These are phyloP conservation scores for Globisporangium ultimum DNA, from an alignment of 352 stramenopile species.

Conservation along the genomic window DNA sequence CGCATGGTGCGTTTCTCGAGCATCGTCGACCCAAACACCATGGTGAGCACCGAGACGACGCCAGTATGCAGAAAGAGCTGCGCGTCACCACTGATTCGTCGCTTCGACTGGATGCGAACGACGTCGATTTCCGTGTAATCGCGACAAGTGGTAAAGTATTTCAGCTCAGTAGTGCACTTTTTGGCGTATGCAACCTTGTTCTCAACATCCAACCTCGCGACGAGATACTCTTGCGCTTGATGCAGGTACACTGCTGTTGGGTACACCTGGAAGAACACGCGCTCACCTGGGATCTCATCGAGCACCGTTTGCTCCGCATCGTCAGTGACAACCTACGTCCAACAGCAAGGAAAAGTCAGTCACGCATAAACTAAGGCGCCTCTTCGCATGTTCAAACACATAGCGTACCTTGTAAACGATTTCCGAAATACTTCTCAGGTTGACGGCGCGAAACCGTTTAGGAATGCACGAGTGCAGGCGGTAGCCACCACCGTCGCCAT, in stretches of 20 bases:
- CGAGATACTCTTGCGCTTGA: conserved; percentile 88
- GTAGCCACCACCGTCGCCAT: conserved; percentile 40
- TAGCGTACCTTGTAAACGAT: conserved; percentile 45
- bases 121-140: conserved; percentile 90
- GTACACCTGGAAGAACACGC: conserved; percentile 91
- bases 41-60: conserved; percentile 70
- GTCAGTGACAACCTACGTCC: conserved; percentile 46
- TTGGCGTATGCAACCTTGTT: conserved; percentile 65
- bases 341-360: not conserved
- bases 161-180: conserved; percentile 56
- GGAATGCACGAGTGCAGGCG: conserved; percentile 58
- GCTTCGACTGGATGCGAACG: conserved; percentile 47
- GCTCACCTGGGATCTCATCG: conserved; percentile 83
- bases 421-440: conserved; percentile 63
- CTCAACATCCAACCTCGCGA: conserved; percentile 79
- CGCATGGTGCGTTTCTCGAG: conserved; percentile 79
- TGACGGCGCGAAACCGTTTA: conserved; percentile 54
- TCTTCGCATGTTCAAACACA: not conserved
- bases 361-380: not conserved
- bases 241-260: conserved; percentile 91
- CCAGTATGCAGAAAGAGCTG: conserved; percentile 52
- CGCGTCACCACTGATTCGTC: not conserved
- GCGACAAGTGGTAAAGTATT: conserved; percentile 85
- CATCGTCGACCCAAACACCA: conserved; percentile 83
- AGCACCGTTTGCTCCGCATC: conserved; percentile 54